These are phyloP conservation scores for Rhipidocladum racemiflorum DNA, from an alignment of 176 grass and related monocot species.

Conservation along the genomic window DNA sequence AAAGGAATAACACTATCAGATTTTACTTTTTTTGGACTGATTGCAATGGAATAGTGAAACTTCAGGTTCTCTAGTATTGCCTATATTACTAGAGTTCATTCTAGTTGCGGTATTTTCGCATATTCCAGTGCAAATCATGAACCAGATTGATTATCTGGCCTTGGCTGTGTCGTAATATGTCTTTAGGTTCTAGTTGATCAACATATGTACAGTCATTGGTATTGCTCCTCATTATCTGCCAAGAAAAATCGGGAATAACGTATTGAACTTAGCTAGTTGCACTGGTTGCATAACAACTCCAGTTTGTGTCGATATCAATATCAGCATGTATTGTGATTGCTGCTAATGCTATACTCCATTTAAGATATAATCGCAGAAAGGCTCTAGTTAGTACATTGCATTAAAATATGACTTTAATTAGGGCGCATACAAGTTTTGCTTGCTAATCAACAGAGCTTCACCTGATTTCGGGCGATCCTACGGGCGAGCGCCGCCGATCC, in stretches of 20 bases:
- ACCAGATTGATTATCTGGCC: background rate
- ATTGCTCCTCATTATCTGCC: background rate
- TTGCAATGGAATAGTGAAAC: background rate
- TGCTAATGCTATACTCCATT: background rate
- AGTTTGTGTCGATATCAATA: background rate
- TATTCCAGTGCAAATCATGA: background rate
- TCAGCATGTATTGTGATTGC: background rate
- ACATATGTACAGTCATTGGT: background rate
- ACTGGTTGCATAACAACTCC: background rate
- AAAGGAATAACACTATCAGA: background rate
- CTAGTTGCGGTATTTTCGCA: background rate
- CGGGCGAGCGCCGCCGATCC: too few species aligned
- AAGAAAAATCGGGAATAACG: background rate
- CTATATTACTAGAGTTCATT: background rate
- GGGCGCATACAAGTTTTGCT: too few species aligned
- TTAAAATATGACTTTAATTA: background rate
- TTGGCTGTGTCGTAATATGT: background rate
- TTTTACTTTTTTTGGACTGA: background rate
- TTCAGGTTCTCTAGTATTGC: background rate
- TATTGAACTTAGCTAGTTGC: background rate
- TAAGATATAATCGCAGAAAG: background rate
- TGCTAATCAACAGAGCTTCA: too few species aligned
- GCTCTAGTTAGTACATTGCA: background rate
- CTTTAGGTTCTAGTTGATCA: background rate
- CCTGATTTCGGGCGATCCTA: too few species aligned